Conservation (phyloP, 139 green algal species). For the Picochlorum costavermella region DNA sequence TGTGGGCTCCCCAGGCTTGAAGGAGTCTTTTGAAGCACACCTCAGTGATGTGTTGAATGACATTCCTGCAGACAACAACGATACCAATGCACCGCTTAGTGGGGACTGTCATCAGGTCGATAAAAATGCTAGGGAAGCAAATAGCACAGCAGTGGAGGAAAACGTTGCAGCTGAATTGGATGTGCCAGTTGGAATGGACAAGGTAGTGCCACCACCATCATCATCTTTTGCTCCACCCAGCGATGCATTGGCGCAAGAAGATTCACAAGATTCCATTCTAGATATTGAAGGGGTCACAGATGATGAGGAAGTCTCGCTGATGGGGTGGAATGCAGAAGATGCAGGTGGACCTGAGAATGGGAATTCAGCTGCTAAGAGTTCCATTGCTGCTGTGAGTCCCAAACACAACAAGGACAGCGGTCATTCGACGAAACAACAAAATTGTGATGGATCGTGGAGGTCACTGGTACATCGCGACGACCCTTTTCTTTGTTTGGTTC, state of each 20-base stretch:
- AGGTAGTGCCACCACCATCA: neutral
- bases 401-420: neutral
- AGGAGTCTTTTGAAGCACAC: slow-evolving; percentile 5
- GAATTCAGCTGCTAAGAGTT: slow-evolving; percentile 1
- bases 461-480: neutral
- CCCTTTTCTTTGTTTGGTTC: slow-evolving; percentile 2
- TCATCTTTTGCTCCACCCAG: slow-evolving; percentile 1
- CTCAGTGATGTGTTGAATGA: slow-evolving; percentile 3
- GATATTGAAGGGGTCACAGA: no score
- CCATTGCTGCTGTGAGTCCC: slow-evolving; percentile 1
- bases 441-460: neutral
- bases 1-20: no score
- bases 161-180: slow-evolving; percentile 4
- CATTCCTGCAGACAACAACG: neutral
- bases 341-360: no score
- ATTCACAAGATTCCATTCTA: slow-evolving; percentile 4
- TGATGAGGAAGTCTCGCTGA: neutral
- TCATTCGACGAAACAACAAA: neutral
- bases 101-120: neutral
- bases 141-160: slow-evolving; percentile 1
- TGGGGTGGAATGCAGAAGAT: neutral
- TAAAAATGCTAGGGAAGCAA: slow-evolving; percentile 1
- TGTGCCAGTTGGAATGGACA: slow-evolving; percentile 3
- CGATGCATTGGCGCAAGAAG: neutral
- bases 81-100: neutral